Evolutionary conservation across 352 stramenopile species (phyloP), one percentile per base, ranked within the genome.

Genomic region (Blastocystis sp.): DNA sequence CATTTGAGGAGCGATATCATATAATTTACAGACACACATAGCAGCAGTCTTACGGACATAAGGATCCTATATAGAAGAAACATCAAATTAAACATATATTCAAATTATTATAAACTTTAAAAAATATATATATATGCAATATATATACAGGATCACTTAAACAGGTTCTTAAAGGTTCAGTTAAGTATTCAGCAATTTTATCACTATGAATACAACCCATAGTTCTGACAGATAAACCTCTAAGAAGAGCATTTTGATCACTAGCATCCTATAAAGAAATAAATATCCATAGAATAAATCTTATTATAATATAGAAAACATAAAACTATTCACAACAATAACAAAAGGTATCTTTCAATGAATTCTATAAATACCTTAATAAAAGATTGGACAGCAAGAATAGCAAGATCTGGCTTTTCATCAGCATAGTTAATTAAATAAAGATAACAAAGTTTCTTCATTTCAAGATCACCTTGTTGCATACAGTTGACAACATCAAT

Each of bases 351-450:
- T 31, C 21, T 9, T 27, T 45, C 4, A 2, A 2, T 11, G 4
- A 31, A 13, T 18, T 4, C 21, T 34, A 19, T 19, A 49, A 30
- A 35, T 55, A 55, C 71, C 55, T 84, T 84, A 28, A 96, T 88
- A 69, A 99, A 97, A 5, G 91, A 95, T 73, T 98, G 97, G 36
- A 97, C 89, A 6, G 90, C 89, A 49, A 99, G 73, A 41, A 98
- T 81, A n/a, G 91, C 94, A 43, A 97, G 71, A 58, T 99, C 91
- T 7, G 89, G 90, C 65, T 98, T 93, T 64, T 80, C 94, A 77
- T 97, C 96, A 71, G 91, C 89, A 73, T 99, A 98, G 76, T 98
- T 98, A 72, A 97, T 97, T 33, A 99, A 72, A 70, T 97, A 99
- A 16, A 99, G 69, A 71, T 99, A 99, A 40, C 97, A 89, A 13